Evolutionary conservation across 129 eudicot genomes (phyloP).

Genomic region (Chrysanthemum makinoi): DNA sequence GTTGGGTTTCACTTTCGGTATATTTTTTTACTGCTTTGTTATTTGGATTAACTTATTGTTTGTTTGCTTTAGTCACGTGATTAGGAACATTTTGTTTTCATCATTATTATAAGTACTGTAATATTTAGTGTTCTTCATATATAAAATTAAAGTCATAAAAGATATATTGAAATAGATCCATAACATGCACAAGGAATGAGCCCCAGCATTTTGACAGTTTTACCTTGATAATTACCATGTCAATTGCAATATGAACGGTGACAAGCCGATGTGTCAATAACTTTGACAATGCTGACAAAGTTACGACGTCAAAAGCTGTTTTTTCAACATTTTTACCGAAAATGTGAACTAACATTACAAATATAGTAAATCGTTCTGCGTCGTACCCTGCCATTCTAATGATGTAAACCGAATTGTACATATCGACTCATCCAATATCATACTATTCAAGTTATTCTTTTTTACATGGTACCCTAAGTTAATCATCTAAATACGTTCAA

Average conservation of each 20-base stretch:
- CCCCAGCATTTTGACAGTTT: too few relatives aligned
- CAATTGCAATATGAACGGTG: too few relatives aligned
- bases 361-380: too few relatives aligned
- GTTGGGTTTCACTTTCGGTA: slow-evolving; percentile 17
- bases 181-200: too few relatives aligned
- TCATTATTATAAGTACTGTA: neutral
- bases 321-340: too few relatives aligned
- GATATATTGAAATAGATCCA: slow-evolving; percentile 3
- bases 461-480: slow-evolving; percentile 14
- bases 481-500: slow-evolving; percentile 20
- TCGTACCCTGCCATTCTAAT: too few relatives aligned
- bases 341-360: too few relatives aligned
- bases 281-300: too few relatives aligned
- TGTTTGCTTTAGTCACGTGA: slow-evolving; percentile 29
- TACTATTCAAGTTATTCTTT: neutral
- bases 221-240: too few relatives aligned
- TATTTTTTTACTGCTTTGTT: slow-evolving; percentile 7
- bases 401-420: too few relatives aligned
- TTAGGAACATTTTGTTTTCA: slow-evolving; percentile 18
- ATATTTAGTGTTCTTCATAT: neutral
- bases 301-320: too few relatives aligned
- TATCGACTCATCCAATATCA: neutral
- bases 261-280: too few relatives aligned
- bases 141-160: neutral
- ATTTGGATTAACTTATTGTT: slow-evolving; percentile 16